Evolutionary conservation across 2,329 filamentous ascomycete genomes (phyloP), one percentile per base, ranked within the genome.

Genomic region (Knufia fluminis): DNA sequence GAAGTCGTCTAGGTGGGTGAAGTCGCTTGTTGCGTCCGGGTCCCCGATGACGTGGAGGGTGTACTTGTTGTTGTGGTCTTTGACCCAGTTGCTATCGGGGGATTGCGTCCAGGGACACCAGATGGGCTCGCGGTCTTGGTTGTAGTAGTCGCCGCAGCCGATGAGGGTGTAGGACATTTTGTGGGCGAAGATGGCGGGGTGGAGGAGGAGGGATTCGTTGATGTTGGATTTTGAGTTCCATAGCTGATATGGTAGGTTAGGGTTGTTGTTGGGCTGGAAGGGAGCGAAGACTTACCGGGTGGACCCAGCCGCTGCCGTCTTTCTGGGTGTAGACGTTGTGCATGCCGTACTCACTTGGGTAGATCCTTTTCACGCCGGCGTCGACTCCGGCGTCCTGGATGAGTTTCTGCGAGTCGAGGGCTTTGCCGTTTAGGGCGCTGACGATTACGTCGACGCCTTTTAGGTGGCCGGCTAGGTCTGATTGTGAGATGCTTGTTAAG

Each of bases 81-180:
- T 32, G n/a, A n/a, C n/a, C n/a, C n/a, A n/a, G 12, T 6, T 6
- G 26, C 6, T 6, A 28, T 28, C 26, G 19, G 54, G 47, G 2
- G 39, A 46, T 9, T 60, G 55, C 1, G 55, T 59, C 60, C 61
- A 61, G 1, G 59, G 60, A 46, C 59, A 64, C 55, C 57, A 61
- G 3, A 54, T 51, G 2, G 50, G 46, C 41, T 65, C 61, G n/a
- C 57, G 56, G 19, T 53, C 46, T 51, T 61, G 57, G 52, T 64
- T 58, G 49, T 62, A 63, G 42, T 62, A 61, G 26, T 64, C 60
- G 17, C 62, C 61, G 48, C 61, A 63, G 43, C 62, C 59, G 50
- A 64, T 61, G 12, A 63, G 42, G 2, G 61, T 65, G 51, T 61
- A 64, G 16, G 53, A 56, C 58, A 62, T 63, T 28, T 56, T 56